phyloP scores from a whole-genome alignment of 2,329 filamentous ascomycete genomes.

The Sporothrix protearum region DNA sequence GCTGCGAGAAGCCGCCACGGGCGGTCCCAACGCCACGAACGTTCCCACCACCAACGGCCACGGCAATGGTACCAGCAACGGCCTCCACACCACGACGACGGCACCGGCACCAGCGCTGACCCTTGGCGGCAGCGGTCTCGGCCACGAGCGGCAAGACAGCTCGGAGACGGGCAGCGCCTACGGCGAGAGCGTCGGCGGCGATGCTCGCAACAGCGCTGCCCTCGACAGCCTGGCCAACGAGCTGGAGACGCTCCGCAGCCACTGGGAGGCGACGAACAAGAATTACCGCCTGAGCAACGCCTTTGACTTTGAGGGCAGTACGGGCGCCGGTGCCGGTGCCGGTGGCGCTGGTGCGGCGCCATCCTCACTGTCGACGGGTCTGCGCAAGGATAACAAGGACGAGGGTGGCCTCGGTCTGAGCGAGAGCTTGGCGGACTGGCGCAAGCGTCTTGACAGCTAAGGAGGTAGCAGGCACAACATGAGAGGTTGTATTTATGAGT shows the following conservation, averaged over 20 bases:
- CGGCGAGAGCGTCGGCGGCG: slow-evolving; percentile 50
- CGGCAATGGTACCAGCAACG: slow-evolving; percentile 35
- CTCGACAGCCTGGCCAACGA: slow-evolving; percentile 90
- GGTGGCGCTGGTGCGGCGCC: slow-evolving; percentile 1
- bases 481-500: not conserved
- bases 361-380: not conserved
- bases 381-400: slow-evolving; percentile 41
- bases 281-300: slow-evolving; percentile 87
- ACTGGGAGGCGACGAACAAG: slow-evolving; percentile 96
- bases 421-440: slow-evolving; percentile 74
- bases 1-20: slow-evolving; percentile 35
- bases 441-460: slow-evolving; percentile 64
- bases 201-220: slow-evolving; percentile 60
- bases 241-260: slow-evolving; percentile 80
- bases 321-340: slow-evolving; percentile 23
- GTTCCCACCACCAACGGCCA: slow-evolving; percentile 33
- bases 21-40: not conserved
- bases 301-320: slow-evolving; percentile 70
- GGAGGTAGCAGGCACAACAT: not conserved
- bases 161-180: slow-evolving; percentile 62
- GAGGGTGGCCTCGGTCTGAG: slow-evolving; percentile 53
- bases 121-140: slow-evolving; percentile 31
- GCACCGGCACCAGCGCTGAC: not conserved
- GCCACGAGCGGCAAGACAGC: slow-evolving; percentile 52
- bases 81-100: slow-evolving; percentile 15